Base-by-base conservation (phyloP, 495 filamentous ascomycete species). In the Mytilinidion resinicola region DNA sequence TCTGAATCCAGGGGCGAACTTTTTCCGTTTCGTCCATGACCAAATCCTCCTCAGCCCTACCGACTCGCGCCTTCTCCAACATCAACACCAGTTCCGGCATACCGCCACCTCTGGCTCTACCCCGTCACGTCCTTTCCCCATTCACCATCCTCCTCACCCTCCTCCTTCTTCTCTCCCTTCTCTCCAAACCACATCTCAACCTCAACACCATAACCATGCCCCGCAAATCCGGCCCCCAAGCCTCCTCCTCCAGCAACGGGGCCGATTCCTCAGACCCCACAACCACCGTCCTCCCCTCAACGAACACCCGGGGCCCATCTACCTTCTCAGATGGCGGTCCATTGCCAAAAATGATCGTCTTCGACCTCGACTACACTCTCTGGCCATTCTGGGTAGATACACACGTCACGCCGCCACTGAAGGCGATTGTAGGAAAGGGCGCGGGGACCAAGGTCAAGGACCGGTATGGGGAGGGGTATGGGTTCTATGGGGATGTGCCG, bases 361-460 rank as follows among this genome's bases (percentile, higher is more conserved):
- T 98, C 74, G 93, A 98, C 70, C 80, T 96, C 51, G 93, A 98
- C 77, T 96, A 96, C 77, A 98, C 93, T 0, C 78, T 98, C 0
- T 96, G 93, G 93, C 90, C 91, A 3, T 96, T 95, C 77, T 98
- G 92, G 91, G 85, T 90, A 3, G 93, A 96, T 76, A 96, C 90
- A 12, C 90, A 96, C 71, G 85, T 92, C 66, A 85, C 83, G 52
- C 80, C 87, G 10, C 92, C 93, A 0, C 75, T 98, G 51, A 89
- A 89, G 61, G 67, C 79, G 14, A 56, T 44, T 25, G 48, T 64
- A 51, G 61, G 57, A 12, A 30, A 30, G 25, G 34, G 34, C 11
- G 17, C 12, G 39, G 69, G 70, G 4, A 56, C 65, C 50, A 69
- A 62, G 19, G 70, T 73, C 35, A 66, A 61, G 33, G 72, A 67